Evolutionary conservation across 768 basidiomycete species (phyloP), one percentile per base, ranked within the genome.

Genomic region (Suillus clintonianus): DNA sequence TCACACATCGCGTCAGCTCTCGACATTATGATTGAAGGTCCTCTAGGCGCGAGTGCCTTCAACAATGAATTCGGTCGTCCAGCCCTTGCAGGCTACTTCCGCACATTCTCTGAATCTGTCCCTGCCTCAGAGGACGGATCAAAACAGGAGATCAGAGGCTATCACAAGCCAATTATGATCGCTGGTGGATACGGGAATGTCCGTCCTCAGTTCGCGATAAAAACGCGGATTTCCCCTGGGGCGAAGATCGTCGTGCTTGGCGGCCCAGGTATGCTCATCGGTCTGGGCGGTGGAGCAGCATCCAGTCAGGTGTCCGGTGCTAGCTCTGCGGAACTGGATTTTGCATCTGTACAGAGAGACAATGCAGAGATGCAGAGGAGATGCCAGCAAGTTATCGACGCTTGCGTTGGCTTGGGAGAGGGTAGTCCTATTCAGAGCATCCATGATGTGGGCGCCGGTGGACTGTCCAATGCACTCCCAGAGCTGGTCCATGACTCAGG

Each of bases 91-190:
- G 97, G 97, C 3, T 99, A 97, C 78, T 98, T 96, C 83, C 89
- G 97, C 54, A 97, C 97, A 0, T 98, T 97, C 78, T 84, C 89
- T 13, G 93, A 97, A 76, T 83, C 85, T 51, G 82, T 95, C 1
- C 83, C 89, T 24, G 73, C 86, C 36, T 78, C 81, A 10, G 73
- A 76, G 41, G 85, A 85, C 43, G 83, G 81, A 5, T 65, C 72
- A 59, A 67, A 76, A 68, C 77, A 76, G 32, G 91, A 94, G 74
- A 79, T 95, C n/a, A 80, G 96, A 60, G 97, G 97, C 0, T 99
- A 98, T 76, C 97, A 99, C 80, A 99, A 99, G 76, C 97, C 97
- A 15, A 97, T 99, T 81, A 99, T 99, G 97, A 91, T 99, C 67
- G 97, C 97, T 9, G 97, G 97, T 22, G 97, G 97, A 30, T 87